Evolutionary conservation across 1,139 yeast species (phyloP), one percentile per base, ranked within the genome.

Genomic region (Yamadazyma buinensis): DNA sequence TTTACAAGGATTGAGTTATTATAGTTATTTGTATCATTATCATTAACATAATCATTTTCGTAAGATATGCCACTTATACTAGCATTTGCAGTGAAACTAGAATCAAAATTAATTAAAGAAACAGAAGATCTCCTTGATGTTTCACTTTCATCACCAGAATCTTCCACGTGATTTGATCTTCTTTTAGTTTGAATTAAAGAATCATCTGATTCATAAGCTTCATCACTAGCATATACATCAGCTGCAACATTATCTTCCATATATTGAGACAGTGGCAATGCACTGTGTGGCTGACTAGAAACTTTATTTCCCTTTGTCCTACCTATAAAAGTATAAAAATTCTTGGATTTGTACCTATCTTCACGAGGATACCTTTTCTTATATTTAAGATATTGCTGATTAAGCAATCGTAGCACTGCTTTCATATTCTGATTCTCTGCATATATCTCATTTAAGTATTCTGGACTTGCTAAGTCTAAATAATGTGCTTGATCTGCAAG

Each of bases 401-500:
- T 69, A 30, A 70, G 50, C 17, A 56, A 54, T 37, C 54, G 58
- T 12, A 68, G 54, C 30, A 70, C 65, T 2, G 48, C 47, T 26
- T 59, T 62, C 14, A 67, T 47, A 33, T 67, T 63, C 14, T 45
- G 57, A 15, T 57, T 59, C 12, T 59, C 63, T 30, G 57, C 60
- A 42, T 64, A 68, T 29, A 69, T 42, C 26, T 64, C 66, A 46
- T 69, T 67, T 39, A 69, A 51, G 34, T 61, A 58, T 22, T 58
- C 60, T 3, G 57, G 48, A 29, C 59, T 54, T 8, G 70, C 55
- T 9, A 70, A 50, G 1, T 70, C 75, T 30, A 70, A 51, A 54
- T 68, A 69, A 39, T 66, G 70, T 3, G 72, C 73, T 40, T 67
- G 72, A 41, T 70, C 76, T 3, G 73, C 69, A 15, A 70, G 44